phyloP scores from a whole-genome alignment of 2,329 filamentous ascomycete genomes.

The Ophiocordyceps sinensis region DNA sequence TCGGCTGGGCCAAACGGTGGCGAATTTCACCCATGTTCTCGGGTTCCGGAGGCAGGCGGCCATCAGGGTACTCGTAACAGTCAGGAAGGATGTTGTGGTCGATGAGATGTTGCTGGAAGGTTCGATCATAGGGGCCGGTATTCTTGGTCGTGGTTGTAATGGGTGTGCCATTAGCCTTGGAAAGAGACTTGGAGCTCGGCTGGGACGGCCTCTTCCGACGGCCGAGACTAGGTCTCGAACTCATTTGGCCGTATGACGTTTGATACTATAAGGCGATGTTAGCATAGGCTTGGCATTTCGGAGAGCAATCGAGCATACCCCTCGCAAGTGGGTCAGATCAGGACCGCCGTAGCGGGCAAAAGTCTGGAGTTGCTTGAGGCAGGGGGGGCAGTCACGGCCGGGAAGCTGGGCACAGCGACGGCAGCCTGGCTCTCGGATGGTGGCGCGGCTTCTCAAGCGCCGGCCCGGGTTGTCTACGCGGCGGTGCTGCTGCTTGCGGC shows the following conservation, averaged over 20 bases:
- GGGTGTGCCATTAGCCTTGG: too few species aligned
- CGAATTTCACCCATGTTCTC: conserved; percentile 9
- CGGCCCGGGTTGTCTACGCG: not conserved
- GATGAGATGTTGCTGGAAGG: conserved; percentile 9
- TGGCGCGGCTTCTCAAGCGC: not conserved
- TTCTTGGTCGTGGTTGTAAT: conserved; percentile 1
- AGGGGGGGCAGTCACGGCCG: too few species aligned
- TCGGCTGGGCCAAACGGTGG: conserved; percentile 2
- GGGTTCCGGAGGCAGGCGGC: conserved; percentile 4
- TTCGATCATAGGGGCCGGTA: conserved; percentile 8
- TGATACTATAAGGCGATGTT: too few species aligned
- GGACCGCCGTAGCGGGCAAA: not conserved
- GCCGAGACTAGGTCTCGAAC: not conserved
- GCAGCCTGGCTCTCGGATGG: too few species aligned
- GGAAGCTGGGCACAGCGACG: too few species aligned
- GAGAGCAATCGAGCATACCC: not conserved
- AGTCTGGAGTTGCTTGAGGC: not conserved
- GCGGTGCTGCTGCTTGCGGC: not conserved
- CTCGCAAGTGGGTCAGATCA: not conserved
- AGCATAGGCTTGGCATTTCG: not conserved
- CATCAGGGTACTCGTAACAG: conserved; percentile 7
- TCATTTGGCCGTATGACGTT: not conserved
- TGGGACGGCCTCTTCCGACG: not conserved
- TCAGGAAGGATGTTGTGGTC: conserved; percentile 6
- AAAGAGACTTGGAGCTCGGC: not conserved